Percentiles rank a stretch among this genome's conserved stretches.
phyloP scores from a whole-genome alignment of 192 early-diverging fungal species.

The Kappamyces sp. region DNA sequence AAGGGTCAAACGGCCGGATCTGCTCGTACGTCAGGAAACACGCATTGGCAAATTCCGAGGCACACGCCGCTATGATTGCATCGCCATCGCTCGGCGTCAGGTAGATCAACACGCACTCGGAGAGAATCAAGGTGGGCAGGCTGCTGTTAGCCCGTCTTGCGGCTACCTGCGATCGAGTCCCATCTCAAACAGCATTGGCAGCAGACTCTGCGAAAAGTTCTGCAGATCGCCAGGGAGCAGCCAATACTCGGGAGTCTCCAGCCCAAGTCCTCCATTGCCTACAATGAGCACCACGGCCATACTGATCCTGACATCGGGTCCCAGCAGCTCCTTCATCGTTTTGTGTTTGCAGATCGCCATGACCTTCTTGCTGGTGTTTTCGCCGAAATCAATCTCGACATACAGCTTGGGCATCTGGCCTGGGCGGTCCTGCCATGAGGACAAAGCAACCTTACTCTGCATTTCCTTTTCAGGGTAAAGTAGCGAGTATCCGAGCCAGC shows the following conservation, averaged over 20 bases:
- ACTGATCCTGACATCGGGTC: conserved; percentile 25
- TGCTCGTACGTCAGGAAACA: conserved; percentile 85
- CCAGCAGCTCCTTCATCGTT: conserved; percentile 31
- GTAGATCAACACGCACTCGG: conserved; percentile 94
- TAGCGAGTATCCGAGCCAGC: conserved; percentile 92
- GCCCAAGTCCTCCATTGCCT: conserved; percentile 60
- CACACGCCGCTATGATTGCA: conserved; percentile 43
- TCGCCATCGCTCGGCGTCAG: conserved; percentile 61
- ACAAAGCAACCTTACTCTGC: conserved; percentile 4
- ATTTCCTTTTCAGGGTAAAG: conserved; percentile 58
- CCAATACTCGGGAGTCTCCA: conserved; percentile 61
- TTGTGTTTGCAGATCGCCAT: conserved; percentile 49
- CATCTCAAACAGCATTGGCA: conserved; percentile 46
- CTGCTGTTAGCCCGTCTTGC: conserved; percentile 21
- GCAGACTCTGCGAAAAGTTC: conserved; percentile 51
- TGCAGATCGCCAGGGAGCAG: conserved; percentile 80
- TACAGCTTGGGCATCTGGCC: conserved; percentile 43
- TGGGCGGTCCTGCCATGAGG: background rate
- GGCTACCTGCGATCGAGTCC: conserved; percentile 58
- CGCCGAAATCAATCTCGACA: conserved; percentile 91
- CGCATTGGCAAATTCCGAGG: conserved; percentile 9
- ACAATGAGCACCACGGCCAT: background rate
- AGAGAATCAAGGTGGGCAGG: conserved; percentile 80
- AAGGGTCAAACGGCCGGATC: conserved; percentile 82
- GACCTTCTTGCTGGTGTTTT: conserved; percentile 78